Evolutionary conservation across 2,329 filamentous ascomycete species (phyloP).

Genomic region (Hypoxylon sp.): DNA sequence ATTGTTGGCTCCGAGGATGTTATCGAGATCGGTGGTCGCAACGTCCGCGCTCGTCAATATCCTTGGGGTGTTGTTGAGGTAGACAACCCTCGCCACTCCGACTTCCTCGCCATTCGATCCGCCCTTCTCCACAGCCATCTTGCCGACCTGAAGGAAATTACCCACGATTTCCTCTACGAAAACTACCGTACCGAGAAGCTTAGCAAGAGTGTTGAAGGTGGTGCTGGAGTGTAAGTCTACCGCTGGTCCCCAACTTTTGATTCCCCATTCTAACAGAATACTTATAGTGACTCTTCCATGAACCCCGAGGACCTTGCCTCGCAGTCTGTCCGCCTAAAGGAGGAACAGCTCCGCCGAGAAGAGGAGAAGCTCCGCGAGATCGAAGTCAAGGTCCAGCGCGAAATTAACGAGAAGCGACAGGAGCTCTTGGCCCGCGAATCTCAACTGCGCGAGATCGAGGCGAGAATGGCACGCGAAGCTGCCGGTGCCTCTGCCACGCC

Average conservation of each 20-base stretch:
- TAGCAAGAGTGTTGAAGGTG: slow-evolving; percentile 97
- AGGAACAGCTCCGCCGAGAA: slow-evolving; percentile 97
- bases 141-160: slow-evolving; percentile 98
- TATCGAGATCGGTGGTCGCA: slow-evolving; percentile 90
- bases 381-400: slow-evolving; percentile 98
- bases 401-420: slow-evolving; percentile 99
- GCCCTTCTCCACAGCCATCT: slow-evolving; percentile 97
- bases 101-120: slow-evolving; percentile 96
- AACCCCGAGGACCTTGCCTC: slow-evolving; percentile 97
- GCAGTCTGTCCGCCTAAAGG: slow-evolving; percentile 98
- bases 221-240: slow-evolving; percentile 80
- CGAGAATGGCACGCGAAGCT: slow-evolving; percentile 89
- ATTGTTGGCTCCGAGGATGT: slow-evolving; percentile 98
- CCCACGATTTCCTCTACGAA: slow-evolving; percentile 99
- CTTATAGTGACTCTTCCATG: slow-evolving; percentile 80
- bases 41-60: slow-evolving; percentile 94
- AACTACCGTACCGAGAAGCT: slow-evolving; percentile 99
- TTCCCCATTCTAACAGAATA: slow-evolving; percentile 44
- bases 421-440: slow-evolving; percentile 97
- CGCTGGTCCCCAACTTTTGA: background rate
- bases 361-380: slow-evolving; percentile 99
- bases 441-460: slow-evolving; percentile 98
- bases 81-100: slow-evolving; percentile 97
- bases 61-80: slow-evolving; percentile 99
- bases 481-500: slow-evolving; percentile 50